Conservation (phyloP, 352 stramenopile species). For the Phytophthora pistaciae region DNA sequence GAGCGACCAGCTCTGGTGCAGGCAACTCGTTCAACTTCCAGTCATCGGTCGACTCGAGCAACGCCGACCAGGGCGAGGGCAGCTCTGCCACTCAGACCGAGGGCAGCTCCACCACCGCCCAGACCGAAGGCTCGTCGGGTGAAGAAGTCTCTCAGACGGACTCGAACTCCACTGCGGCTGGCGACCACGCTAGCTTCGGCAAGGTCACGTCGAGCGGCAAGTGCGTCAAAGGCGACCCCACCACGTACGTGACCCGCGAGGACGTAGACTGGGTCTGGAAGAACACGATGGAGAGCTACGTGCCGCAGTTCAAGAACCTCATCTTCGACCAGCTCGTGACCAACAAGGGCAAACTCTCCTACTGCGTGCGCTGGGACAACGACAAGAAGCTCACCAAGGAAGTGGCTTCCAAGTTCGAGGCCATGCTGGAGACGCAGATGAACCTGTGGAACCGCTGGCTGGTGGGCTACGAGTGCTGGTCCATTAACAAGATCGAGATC, state of each 20-base stretch:
- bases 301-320: conserved; percentile 23
- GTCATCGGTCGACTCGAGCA: background rate
- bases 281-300: conserved; percentile 23
- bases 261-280: conserved; percentile 32
- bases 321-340: conserved; percentile 23
- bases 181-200: conserved; percentile 1
- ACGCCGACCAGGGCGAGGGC: background rate
- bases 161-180: background rate
- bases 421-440: conserved; percentile 14
- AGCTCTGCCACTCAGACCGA: background rate
- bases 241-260: conserved; percentile 11
- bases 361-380: conserved; percentile 17
- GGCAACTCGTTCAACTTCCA: conserved; percentile 1
- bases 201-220: conserved; percentile 11
- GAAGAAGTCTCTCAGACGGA: background rate
- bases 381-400: conserved; percentile 8
- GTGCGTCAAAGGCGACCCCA: conserved; percentile 30
- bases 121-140: background rate
- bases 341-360: conserved; percentile 41
- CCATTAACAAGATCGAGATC: conserved; percentile 36
- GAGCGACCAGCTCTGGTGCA: background rate
- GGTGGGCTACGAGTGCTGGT: conserved; percentile 27
- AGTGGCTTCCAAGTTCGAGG: conserved; percentile 16
- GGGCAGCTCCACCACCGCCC: background rate
- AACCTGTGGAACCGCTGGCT: conserved; percentile 18